phyloP scores from a whole-genome alignment of 148 eudicot species.

The Spergularia marina region DNA sequence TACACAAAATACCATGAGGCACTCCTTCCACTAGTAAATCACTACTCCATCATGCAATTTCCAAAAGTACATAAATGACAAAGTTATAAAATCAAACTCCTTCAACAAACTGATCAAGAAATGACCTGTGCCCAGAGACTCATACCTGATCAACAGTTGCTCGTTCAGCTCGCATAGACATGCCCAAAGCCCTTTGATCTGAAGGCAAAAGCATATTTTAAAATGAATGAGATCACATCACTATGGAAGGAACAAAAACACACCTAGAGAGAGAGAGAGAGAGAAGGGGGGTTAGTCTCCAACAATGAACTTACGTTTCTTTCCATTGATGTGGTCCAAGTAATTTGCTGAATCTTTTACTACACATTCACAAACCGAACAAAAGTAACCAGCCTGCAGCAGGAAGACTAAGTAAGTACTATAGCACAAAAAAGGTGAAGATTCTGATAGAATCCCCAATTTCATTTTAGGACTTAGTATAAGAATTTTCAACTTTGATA shows the following conservation, averaged over 20 bases:
- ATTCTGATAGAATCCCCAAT: neutral
- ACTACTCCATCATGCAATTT: no score
- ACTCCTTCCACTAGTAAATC: no score
- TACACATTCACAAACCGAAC: constrained; percentile 98
- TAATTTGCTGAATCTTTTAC: constrained; percentile 97
- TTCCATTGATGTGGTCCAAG: constrained; percentile 99
- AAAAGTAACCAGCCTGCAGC: constrained; percentile 95
- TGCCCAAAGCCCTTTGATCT: constrained; percentile 99
- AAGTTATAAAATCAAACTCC: neutral
- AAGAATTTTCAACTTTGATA: neutral
- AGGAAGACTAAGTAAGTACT: constrained; percentile 9
- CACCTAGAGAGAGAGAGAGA: neutral
- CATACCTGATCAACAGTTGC: constrained; percentile 89
- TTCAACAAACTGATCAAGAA: neutral
- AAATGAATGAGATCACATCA: constrained; percentile 1
- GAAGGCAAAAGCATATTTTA: constrained; percentile 21
- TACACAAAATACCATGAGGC: no score
- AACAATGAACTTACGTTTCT: constrained; percentile 68
- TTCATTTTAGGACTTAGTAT: neutral
- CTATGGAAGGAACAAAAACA: neutral
- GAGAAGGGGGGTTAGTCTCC: neutral
- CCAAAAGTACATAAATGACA: no score
- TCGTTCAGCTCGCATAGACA: constrained; percentile 98
- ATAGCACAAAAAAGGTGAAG: constrained; percentile 11
- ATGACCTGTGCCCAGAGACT: neutral